A percentile compares a stretch with the other conserved stretches of the same genome.
Conservation (phyloP, 305 asterid species). For the Fraxinus sp. region DNA sequence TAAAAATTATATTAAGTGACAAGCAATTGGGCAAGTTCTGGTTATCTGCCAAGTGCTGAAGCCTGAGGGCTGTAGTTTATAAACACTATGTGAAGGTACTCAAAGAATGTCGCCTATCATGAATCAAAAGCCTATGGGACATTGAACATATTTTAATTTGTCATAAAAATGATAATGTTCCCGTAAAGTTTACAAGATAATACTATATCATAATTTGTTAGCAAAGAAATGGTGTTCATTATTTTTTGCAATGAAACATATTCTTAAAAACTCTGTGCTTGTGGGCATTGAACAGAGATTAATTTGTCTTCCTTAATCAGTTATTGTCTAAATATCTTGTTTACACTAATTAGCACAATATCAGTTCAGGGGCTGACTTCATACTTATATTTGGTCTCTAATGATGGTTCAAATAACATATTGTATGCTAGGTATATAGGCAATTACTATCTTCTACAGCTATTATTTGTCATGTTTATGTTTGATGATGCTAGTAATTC, state of each 20-base stretch:
- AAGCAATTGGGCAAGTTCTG: background rate
- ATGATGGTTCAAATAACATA: background rate
- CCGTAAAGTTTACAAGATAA: background rate
- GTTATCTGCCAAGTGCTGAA: background rate
- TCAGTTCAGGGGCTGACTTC: background rate
- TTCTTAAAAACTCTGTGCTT: background rate
- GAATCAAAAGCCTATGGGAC: background rate
- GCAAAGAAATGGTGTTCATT: background rate
- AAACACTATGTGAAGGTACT: background rate
- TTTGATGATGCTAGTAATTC: background rate
- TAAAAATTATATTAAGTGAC: background rate
- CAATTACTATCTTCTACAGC: background rate
- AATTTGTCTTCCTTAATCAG: background rate
- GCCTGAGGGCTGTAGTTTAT: background rate
- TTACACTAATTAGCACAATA: background rate
- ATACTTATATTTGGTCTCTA: background rate
- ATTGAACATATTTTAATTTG: background rate
- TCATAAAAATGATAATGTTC: background rate
- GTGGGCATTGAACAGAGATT: background rate
- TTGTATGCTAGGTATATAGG: background rate
- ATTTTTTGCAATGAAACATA: background rate
- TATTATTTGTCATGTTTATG: background rate
- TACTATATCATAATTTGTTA: background rate
- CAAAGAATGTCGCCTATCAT: background rate
- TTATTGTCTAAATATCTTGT: background rate